A percentile compares a stretch with the other conserved stretches of the same genome.
Conservation (phyloP, 164 flowering plant genomes). For the Piper betle region DNA sequence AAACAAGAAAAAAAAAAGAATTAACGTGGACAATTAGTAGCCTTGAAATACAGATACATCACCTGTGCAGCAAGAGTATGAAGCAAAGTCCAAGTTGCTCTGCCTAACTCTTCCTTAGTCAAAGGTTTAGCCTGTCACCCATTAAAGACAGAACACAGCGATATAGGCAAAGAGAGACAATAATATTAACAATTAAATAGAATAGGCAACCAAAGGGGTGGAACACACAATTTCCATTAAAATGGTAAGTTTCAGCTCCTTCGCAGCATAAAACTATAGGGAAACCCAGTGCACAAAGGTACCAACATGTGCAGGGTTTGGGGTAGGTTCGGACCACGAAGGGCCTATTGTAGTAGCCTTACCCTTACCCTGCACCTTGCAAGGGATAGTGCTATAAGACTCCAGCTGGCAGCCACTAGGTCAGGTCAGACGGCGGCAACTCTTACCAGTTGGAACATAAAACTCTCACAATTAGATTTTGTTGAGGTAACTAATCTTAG, state of each 20-base stretch:
- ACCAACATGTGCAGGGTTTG: no score
- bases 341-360: no score
- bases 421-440: no score
- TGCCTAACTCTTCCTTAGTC: constrained; percentile 87
- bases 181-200: neutral
- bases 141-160: constrained; percentile 14
- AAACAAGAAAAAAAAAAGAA: neutral
- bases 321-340: no score
- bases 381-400: no score
- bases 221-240: no score
- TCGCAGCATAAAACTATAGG: no score
- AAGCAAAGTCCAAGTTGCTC: constrained; percentile 94
- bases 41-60: neutral
- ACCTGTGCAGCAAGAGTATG: constrained; percentile 97
- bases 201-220: neutral
- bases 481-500: neutral
- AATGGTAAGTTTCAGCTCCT: no score
- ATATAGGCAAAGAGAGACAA: neutral
- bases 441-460: neutral
- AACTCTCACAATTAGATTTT: neutral
- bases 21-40: neutral
- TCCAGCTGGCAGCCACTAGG: no score
- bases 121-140: constrained; percentile 42
- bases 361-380: no score
- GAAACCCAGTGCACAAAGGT: no score